A percentile compares a stretch with the other conserved stretches of the same genome.
Conservation (phyloP, 495 filamentous ascomycete species). For the Viridothelium virens region DNA sequence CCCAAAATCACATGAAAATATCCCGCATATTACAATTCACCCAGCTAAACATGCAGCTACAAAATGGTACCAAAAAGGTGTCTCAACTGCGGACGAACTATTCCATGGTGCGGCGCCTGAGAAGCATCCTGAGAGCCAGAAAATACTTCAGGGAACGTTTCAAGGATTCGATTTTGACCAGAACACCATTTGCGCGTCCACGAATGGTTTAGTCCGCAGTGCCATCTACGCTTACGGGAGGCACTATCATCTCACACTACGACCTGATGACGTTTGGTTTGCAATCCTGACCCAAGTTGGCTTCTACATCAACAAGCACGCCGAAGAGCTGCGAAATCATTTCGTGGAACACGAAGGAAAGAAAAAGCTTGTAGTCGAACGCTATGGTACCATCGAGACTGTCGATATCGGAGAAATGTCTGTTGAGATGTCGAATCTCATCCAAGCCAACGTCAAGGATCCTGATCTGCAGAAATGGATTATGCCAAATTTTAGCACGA, state of each 20-base stretch:
- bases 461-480: slow-evolving; percentile 37
- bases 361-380: slow-evolving; percentile 22
- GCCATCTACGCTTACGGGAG: slow-evolving; percentile 11
- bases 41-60: slow-evolving; percentile 8
- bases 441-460: slow-evolving; percentile 37
- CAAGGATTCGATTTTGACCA: neutral
- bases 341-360: slow-evolving; percentile 38
- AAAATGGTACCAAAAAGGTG: neutral
- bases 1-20: neutral
- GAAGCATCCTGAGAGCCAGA: neutral
- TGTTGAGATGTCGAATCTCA: slow-evolving; percentile 26
- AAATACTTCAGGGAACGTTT: slow-evolving; percentile 14
- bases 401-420: slow-evolving; percentile 18
- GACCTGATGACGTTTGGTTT: slow-evolving; percentile 18
- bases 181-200: neutral
- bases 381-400: neutral
- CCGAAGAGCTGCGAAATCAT: slow-evolving; percentile 31
- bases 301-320: slow-evolving; percentile 31
- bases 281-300: slow-evolving; percentile 16
- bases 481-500: slow-evolving; percentile 39
- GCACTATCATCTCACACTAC: slow-evolving; percentile 15
- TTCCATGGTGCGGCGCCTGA: neutral
- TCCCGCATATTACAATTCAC: slow-evolving; percentile 11
- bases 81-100: slow-evolving; percentile 2
- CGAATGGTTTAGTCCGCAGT: slow-evolving; percentile 12